A percentile compares a stretch with the other conserved stretches of the same genome.
These are phyloP conservation scores for Bathelium albidoporum DNA, from an alignment of 495 filamentous ascomycete species.

Conservation along the genomic window DNA sequence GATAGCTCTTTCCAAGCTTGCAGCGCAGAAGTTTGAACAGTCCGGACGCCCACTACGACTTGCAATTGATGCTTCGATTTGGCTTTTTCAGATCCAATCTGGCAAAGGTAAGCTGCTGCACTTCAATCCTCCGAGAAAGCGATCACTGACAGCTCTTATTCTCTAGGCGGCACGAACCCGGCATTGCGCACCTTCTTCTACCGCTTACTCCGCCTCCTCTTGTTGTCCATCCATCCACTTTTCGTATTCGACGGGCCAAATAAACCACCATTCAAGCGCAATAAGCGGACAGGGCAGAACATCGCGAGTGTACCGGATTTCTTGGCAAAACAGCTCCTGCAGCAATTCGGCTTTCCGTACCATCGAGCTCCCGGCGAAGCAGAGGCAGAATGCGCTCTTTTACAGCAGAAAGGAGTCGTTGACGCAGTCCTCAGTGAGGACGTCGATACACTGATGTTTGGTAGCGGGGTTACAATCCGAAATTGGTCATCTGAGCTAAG, in stretches of 20 bases:
- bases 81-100: conserved; percentile 89
- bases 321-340: conserved; percentile 61
- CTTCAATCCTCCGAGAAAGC: background rate
- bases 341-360: conserved; percentile 71
- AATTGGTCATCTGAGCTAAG: conserved; percentile 72
- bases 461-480: conserved; percentile 62
- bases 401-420: conserved; percentile 76
- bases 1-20: conserved; percentile 73
- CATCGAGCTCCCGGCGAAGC: conserved; percentile 92
- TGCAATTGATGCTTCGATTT: conserved; percentile 93
- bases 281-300: conserved; percentile 42
- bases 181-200: conserved; percentile 89
- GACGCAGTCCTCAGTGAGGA: conserved; percentile 96
- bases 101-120: conserved; percentile 37
- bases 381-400: conserved; percentile 85
- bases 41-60: conserved; percentile 66
- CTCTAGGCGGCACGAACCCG: conserved; percentile 70
- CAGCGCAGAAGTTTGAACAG: conserved; percentile 60
- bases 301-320: conserved; percentile 38
- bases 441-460: conserved; percentile 98
- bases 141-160: background rate
- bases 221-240: conserved; percentile 71
- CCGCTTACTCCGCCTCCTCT: conserved; percentile 72
- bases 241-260: conserved; percentile 93
- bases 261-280: conserved; percentile 85